Base-by-base conservation (phyloP, 805 yeast species). In the Pichia nanzhaoensis region DNA sequence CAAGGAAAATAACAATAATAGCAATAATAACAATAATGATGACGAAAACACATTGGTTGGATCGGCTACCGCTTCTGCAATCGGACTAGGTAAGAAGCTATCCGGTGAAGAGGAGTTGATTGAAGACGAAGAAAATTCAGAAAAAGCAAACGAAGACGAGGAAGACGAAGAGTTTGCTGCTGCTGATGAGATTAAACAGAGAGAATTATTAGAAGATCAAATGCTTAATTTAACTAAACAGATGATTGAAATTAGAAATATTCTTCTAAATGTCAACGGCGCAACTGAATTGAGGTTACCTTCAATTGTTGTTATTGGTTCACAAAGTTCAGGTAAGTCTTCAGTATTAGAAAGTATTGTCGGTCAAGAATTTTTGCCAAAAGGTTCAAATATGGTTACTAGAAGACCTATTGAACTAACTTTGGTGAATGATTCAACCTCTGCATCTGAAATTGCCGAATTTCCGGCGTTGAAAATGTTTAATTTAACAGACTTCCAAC, bases 381-480 rank as follows among this genome's bases (percentile, higher is more conserved):
- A 93, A 64, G 99, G 99, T 28, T 78, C 87, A 35, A 93, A 95
- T 60, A 95, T 93, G 99, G 99, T 95, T 30, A 93, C 99, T 0
- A 78, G 98, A 63, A 76, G 99, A 55, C 99, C 99, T 1, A 91
- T 93, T 39, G 99, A 93, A 66, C 72, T 93, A 52, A 95, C 99
- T 0, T 70, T 93, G 40, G 82, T 93, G 8, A 90, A 93, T 59
- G 79, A 95, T 3, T 90, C 95, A n/a, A 72, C 72, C 35, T 55
- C 61, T 37, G 88, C 89, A 2, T 83, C 90, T 6, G 95, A 87
- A 53, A 78, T 80, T 28, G 96, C 97, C 1, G 97, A 91, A 61
- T 91, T 93, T 58, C 98, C 99, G 1, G 88, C 91, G 12, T 68
- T 93, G 58, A 83, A 86, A 55, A 70, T 87, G 69, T 84, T 77